Percentiles rank a stretch among this genome's conserved stretches.
Conservation (phyloP, 352 stramenopile genomes). For the Globisporangium viniferum region DNA sequence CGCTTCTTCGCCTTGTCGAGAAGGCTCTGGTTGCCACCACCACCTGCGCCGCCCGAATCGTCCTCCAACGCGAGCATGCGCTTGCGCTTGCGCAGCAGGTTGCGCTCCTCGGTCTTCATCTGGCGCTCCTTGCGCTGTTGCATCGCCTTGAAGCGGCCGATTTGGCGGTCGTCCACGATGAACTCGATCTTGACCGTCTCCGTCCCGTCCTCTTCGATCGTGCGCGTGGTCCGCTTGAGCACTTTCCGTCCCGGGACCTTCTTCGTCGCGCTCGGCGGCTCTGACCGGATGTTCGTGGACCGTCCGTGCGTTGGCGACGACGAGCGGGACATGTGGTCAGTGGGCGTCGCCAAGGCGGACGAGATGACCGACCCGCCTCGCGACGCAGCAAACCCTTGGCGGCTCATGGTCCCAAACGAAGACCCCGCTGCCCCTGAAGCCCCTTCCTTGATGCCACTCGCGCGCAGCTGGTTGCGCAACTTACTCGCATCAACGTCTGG, state of each 20-base stretch:
- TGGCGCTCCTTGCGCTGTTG: conserved; percentile 74
- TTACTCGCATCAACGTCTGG: conserved; percentile 63
- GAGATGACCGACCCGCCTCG: conserved; percentile 55
- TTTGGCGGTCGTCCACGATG: conserved; percentile 68
- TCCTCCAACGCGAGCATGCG: conserved; percentile 72
- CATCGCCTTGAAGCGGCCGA: conserved; percentile 72
- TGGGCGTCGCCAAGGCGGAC: conserved; percentile 63
- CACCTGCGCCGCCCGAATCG: conserved; percentile 15
- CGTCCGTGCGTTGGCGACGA: conserved; percentile 56
- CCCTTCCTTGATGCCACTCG: conserved; percentile 69
- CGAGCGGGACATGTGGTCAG: conserved; percentile 59
- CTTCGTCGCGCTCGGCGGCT: conserved; percentile 30
- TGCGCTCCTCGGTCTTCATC: conserved; percentile 65
- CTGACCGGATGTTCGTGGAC: conserved; percentile 8
- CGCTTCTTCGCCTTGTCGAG: conserved; percentile 76
- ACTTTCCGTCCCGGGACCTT: conserved; percentile 53
- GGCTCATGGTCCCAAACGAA: conserved; percentile 26
- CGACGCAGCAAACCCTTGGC: conserved; percentile 32
- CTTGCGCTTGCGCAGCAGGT: conserved; percentile 76
- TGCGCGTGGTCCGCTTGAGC: conserved; percentile 70
- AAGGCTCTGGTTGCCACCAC: conserved; percentile 19
- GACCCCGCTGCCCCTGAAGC: conserved; percentile 2
- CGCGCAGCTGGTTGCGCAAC: conserved; percentile 61
- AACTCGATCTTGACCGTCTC: conserved; percentile 80
- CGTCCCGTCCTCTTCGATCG: conserved; percentile 76